Evolutionary conservation across 2,329 filamentous ascomycete species (phyloP).

Genomic region (Clarireedia monteithiana): DNA sequence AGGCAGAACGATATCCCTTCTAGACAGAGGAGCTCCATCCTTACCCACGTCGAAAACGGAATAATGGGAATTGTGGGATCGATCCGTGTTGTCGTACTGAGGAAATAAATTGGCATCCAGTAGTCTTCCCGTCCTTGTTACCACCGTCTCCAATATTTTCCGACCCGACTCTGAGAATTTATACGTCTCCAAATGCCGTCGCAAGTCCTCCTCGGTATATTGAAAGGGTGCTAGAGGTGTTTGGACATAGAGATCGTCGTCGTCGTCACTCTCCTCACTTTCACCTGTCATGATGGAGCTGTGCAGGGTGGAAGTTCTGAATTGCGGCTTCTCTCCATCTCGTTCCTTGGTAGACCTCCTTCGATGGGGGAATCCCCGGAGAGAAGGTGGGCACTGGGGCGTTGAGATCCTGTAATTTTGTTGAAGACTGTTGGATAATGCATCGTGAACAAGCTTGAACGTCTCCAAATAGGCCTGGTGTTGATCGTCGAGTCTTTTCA

Average conservation of each 20-base stretch:
- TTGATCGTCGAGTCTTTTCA: conserved; percentile 21
- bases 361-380: conserved; percentile 2
- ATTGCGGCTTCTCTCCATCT: not conserved
- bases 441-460: conserved; percentile 21
- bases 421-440: conserved; percentile 13
- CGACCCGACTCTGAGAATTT: conserved; percentile 34
- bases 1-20: conserved; percentile 14
- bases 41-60: conserved; percentile 23
- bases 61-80: conserved; percentile 22
- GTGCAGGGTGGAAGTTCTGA: conserved; percentile 11
- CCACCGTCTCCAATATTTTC: conserved; percentile 32
- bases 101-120: conserved; percentile 17
- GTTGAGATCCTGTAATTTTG: not conserved
- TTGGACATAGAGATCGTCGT: conserved; percentile 34
- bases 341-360: not conserved
- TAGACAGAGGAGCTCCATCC: conserved; percentile 21
- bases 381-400: not conserved
- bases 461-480: conserved; percentile 23
- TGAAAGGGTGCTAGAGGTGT: conserved; percentile 31
- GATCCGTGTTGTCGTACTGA: conserved; percentile 15
- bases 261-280: conserved; percentile 31
- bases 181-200: conserved; percentile 37
- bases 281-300: conserved; percentile 26
- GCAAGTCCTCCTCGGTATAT: conserved; percentile 37
- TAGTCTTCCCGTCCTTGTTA: conserved; percentile 14